Conservation (phyloP, 768 basidiomycete genomes). For the Russula virescens region DNA sequence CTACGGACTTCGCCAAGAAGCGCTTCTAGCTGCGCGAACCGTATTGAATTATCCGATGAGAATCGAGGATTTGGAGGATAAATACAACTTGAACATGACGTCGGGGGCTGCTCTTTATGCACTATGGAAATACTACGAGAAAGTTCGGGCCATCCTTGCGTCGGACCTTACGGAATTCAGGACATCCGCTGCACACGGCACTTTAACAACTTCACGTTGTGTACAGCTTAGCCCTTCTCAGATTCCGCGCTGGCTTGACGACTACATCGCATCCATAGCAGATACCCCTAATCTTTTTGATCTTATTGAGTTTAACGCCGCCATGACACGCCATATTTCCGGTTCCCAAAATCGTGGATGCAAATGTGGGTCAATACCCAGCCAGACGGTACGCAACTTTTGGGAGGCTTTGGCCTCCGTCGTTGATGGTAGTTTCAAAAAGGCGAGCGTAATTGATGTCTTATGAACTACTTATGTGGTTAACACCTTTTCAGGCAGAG, state of each 20-base stretch:
- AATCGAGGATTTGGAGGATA: neutral
- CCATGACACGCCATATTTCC: neutral
- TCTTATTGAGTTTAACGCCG: neutral
- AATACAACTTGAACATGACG: neutral
- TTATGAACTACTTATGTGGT: neutral
- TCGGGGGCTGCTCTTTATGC: neutral
- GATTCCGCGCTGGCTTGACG: neutral
- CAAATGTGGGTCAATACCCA: neutral
- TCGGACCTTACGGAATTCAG: neutral
- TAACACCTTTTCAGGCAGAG: neutral
- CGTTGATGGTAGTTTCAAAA: neutral
- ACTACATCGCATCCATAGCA: constrained; percentile 2
- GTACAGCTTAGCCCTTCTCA: neutral
- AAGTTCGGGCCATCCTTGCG: neutral
- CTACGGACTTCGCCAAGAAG: neutral
- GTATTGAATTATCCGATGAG: neutral
- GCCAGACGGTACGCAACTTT: neutral
- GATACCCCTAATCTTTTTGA: neutral
- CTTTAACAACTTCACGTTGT: neutral
- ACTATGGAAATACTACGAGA: constrained; percentile 1
- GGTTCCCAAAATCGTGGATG: neutral
- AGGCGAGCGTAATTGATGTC: neutral
- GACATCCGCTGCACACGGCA: neutral
- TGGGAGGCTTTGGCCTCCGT: neutral
- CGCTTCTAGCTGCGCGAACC: neutral